Evolutionary conservation across 2,329 filamentous ascomycete genomes (phyloP), one percentile per base, ranked within the genome.

Genomic region (Lachnellula arida): DNA sequence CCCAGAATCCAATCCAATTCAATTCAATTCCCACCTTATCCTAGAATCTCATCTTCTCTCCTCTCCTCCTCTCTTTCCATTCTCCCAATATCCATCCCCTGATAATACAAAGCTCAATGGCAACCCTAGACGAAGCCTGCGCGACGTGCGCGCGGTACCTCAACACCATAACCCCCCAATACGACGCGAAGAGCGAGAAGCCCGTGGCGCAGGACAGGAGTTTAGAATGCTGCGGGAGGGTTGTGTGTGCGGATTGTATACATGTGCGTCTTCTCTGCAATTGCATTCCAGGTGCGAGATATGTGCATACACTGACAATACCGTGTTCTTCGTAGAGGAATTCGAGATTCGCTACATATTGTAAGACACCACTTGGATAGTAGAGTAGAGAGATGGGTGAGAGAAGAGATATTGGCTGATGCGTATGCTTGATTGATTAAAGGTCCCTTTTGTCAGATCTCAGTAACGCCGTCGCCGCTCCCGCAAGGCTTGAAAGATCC

Each of bases 391-490:
- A 15, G n/a, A n/a, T n/a, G n/a, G 32, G 15, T 47, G 17, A 25
- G 28, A 47, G 23, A n/a, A 22, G 25, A 25, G 25, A 7, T 28
- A 28, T 8, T 28, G 28, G 28, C 28, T 28, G 9, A 28, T 7
- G 8, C 5, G 25, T 25, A 25, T 25, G 25, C 25, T 5, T 28
- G 8, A 8, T 28, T 28, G n/a, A n/a, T n/a, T n/a, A 28, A 46
- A 42, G 65, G 84, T 68, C 89, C 89, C 0, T 93, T 88, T 71
- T 94, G 89, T 69, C 89, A 93, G 71, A 81, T 90, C 63, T 85
- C 85, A 5, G 79, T 75, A 46, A 74, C 72, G 4, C 82, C 85
- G 2, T 82, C 81, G 7, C 71, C 85, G 3, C 76, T 84, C 48
- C 80, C 84, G 1, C 84, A 84, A 71, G 84, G 86, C 11, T 76